Conservation (phyloP, 2,329 filamentous ascomycete species). For the Talaromyces pinophilus region DNA sequence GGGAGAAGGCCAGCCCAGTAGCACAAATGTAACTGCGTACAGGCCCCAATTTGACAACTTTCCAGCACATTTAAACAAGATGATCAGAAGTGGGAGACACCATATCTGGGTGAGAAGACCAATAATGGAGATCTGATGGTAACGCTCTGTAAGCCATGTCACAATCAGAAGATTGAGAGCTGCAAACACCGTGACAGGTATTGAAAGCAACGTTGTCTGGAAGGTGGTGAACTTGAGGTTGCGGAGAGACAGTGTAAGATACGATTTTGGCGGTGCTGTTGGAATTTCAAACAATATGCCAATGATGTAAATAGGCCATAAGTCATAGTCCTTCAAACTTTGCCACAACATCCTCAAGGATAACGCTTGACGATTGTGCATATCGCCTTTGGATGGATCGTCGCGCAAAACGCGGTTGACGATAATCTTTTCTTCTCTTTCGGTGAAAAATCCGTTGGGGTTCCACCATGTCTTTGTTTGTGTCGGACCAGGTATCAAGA, state of each 20-base stretch:
- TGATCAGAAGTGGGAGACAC: constrained; percentile 55
- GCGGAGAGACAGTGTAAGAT: constrained; percentile 48
- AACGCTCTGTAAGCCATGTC: constrained; percentile 57
- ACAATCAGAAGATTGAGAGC: constrained; percentile 58
- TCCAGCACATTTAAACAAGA: constrained; percentile 52
- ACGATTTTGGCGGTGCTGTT: constrained; percentile 38
- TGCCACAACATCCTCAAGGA: constrained; percentile 50
- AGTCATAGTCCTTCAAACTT: constrained; percentile 55
- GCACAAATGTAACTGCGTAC: constrained; percentile 55
- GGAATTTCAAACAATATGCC: constrained; percentile 49
- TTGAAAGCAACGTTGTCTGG: constrained; percentile 63
- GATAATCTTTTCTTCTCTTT: constrained; percentile 64
- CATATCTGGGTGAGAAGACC: constrained; percentile 57
- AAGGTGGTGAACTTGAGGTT: constrained; percentile 61
- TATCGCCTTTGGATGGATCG: constrained; percentile 56
- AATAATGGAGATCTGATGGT: constrained; percentile 57
- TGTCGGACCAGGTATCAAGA: constrained; percentile 41
- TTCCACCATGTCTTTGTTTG: constrained; percentile 59
- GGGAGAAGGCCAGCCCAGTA: constrained; percentile 60
- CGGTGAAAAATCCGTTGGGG: constrained; percentile 49
- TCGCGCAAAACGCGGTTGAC: constrained; percentile 60
- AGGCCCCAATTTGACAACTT: constrained; percentile 55
- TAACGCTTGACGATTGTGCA: constrained; percentile 58
- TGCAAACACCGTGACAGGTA: constrained; percentile 59
- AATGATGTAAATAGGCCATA: constrained; percentile 43